Evolutionary conservation across 163 green algal genomes (phyloP).

Genomic region (Scenedesmus sp.): DNA sequence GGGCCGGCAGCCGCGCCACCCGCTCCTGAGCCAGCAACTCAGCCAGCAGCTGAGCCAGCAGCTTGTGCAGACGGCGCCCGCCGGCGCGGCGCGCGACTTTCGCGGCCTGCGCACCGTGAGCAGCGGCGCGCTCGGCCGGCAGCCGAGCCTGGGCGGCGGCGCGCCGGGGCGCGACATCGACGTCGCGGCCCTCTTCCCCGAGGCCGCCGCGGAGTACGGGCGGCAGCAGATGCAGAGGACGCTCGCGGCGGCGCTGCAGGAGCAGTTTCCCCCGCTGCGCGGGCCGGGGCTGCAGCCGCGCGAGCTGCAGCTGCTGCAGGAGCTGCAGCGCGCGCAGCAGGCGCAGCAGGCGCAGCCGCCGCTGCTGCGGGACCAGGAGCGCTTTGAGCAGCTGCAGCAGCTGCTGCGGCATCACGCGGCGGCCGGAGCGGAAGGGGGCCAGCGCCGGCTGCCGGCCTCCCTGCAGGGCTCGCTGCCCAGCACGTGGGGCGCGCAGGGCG

Average conservation of each 20-base stretch:
- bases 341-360: neutral
- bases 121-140: neutral
- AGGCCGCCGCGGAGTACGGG: slow-evolving; percentile 25
- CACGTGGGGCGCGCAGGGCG: neutral
- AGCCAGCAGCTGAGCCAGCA: slow-evolving; percentile 19
- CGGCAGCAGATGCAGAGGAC: slow-evolving; percentile 14
- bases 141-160: no score
- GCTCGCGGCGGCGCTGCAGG: neutral
- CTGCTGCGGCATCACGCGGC: neutral
- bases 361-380: neutral
- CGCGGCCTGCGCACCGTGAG: neutral
- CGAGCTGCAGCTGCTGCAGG: slow-evolving; percentile 23
- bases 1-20: no score
- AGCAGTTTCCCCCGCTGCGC: slow-evolving; percentile 15
- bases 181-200: slow-evolving; percentile 6
- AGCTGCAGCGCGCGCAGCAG: slow-evolving; percentile 3
- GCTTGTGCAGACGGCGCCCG: neutral
- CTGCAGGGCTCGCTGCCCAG: neutral
- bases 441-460: neutral
- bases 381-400: neutral
- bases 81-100: neutral
- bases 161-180: neutral
- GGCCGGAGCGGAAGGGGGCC: slow-evolving; percentile 20
- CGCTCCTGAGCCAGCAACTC: neutral
- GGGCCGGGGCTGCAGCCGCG: slow-evolving; percentile 1